Base-by-base conservation (phyloP, 1,139 yeast genomes). In the Yamadazyma dendronema region DNA sequence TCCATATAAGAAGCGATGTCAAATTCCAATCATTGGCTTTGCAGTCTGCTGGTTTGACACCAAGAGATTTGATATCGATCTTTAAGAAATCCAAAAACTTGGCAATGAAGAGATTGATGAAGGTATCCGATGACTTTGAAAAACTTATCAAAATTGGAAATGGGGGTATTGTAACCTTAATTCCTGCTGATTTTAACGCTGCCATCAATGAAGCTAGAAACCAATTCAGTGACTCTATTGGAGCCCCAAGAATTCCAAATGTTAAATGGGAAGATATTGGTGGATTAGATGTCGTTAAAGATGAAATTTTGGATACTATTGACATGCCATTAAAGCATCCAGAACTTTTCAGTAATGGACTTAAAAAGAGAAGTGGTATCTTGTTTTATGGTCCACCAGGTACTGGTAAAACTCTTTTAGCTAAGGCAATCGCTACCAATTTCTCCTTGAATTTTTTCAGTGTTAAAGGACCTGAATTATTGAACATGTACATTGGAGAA, bases 361-460 rank as follows among this genome's bases (percentile, higher is more conserved):
- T 92, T 55, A 90, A 92, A 59, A 90, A 92, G 57, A 74, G 97
- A 59, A 84, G 95, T 56, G 98, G 98, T 40, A 86, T 92, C 28
- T 65, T 92, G 46, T 89, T 92, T 56, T 92, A 92, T 61, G 98
- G 98, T 0, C 97, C 97, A 0, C 98, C 98, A 0, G 98, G 98
- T 19, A 92, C 97, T 0, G 98, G 98, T 50, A 92, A 92, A 56
- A 92, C 98, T 0, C 69, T 92, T 30, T 70, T 92, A 42, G 97
- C 97, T 9, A 92, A 92, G 58, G 97, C 97, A 0, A 92, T 92
- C 52, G 97, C 97, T 2, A 87, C 97, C 1, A 88, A 90, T 47
- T 92, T 90, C 55, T 85, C 96, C 3, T 72, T 92, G 47, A 92
- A 92, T 56, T 92, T 92, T 60, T 90, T 92, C 62, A 86, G 96